Evolutionary conservation across 352 stramenopile genomes (phyloP), one percentile per base, ranked within the genome.

Genomic region (Phytophthora macrochlamydospora): DNA sequence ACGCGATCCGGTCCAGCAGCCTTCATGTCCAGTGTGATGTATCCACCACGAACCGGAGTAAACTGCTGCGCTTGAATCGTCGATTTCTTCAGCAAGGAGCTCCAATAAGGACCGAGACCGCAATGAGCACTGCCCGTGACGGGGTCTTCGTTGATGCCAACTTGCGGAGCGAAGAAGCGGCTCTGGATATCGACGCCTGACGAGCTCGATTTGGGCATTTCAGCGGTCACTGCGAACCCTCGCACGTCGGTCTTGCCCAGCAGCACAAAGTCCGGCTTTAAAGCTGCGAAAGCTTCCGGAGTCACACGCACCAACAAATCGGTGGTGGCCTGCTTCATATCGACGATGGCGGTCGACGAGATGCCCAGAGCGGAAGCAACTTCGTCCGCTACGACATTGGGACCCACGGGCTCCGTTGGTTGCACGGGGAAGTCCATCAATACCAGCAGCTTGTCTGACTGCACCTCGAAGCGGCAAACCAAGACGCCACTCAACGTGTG

Each of bases 71-170:
- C 81, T 29, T 65, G 61, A 24, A 90, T 67, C 29, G 53, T 76
- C 12, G 50, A 72, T 48, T 86, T 89, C 1, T 72, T 59, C 14
- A 91, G 58, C 7, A 81, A 5, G 3, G 49, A 14, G 2, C 61
- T 71, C 89, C 94, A 98, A 65, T 98, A 98, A 5, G 86, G 77
- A 5, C 79, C 90, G 1, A 98, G 69, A 2, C 76, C 85, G 56
- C 90, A 98, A 65, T 98, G 94, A 1, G 90, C 91, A 45, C 87
- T 97, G 6, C 96, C 96, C 4, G 91, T 98, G 2, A 98, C 95
- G 0, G 94, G 94, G 68, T 99, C 96, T 75, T 99, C 96, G 55
- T 94, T 78, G 8, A 98, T 79, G 12, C 92, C 92, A 24, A 89
- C 69, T 45, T 87, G 87, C 8, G 94, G 94, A 11, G 55, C 93